Evolutionary conservation across 192 early-diverging fungal species (phyloP).

Genomic region (Piromyces finnis): DNA sequence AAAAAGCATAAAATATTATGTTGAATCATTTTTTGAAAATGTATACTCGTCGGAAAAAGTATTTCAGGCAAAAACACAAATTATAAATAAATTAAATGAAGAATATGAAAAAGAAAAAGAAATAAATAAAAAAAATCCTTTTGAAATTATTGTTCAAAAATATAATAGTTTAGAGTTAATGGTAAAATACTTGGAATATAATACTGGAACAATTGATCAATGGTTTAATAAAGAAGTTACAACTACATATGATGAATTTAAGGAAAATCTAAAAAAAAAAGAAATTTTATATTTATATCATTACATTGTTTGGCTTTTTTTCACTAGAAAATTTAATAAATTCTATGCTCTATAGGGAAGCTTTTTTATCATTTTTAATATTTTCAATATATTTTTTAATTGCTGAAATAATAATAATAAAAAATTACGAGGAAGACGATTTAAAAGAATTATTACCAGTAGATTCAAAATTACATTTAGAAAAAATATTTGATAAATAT

Average conservation of each 20-base stretch:
- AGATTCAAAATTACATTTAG: neutral
- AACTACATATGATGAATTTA: neutral
- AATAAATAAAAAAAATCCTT: neutral
- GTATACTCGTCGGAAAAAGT: neutral
- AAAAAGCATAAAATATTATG: neutral
- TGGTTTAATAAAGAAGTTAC: neutral
- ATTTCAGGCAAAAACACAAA: neutral
- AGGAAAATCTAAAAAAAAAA: neutral
- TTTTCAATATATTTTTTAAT: neutral
- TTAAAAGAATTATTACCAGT: neutral
- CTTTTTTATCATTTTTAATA: neutral
- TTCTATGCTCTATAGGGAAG: neutral
- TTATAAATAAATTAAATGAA: neutral
- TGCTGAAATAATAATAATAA: neutral
- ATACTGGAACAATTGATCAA: neutral
- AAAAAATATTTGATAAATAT: neutral
- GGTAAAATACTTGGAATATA: neutral
- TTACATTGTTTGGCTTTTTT: neutral
- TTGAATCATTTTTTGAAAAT: neutral
- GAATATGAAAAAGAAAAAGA: neutral
- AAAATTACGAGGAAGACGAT: neutral
- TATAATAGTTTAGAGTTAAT: neutral
- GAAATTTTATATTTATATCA: neutral
- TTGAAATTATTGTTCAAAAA: neutral
- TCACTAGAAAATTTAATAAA: neutral